Base-by-base conservation (phyloP, 139 green algal species). In the Micractinium sp. region DNA sequence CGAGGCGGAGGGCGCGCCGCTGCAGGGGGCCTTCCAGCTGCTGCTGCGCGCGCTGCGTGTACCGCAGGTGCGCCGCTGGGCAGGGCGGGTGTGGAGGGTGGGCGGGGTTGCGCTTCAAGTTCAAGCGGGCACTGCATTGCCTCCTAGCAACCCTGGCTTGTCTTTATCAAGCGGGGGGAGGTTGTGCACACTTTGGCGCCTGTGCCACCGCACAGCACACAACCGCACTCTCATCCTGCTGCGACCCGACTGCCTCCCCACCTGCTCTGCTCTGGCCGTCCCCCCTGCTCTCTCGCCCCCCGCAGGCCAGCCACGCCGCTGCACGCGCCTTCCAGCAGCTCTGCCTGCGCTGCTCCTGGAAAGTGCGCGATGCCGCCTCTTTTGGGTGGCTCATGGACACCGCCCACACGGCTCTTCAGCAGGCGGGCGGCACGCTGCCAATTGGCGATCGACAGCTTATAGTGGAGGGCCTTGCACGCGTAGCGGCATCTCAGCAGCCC, bases 381-480 rank as follows among this genome's bases (percentile, higher is more conserved):
- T 83, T 89, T 71, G 56, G 29, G 67, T 71, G 77, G 63, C 91
- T 94, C 0, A 75, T 85, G 39, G 73, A 83, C 3, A 76, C 79
- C 1, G 90, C 91, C 18, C 86, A 85, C 38, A 36, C 36, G 16
- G 90, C 78, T 4, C 84, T 95, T 71, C 86, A 89, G 41, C 92
- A 67, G 39, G 81, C 90, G 76, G 36, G 88, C 38, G 33, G 36
- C 47, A 66, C 38, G 3, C 79, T 93, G 82, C 63, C 69, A 13
- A 63, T 93, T 13, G 91, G 92, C 14, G 89, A 95, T 67, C 81
- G 91, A 12, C 60, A 73, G 60, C 87, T 93, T 13, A 82, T 97
- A 63, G 91, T 95, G 66, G 94, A 97, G 85, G 95, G 93, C 1
- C 78, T 97, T 23, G 94, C 93, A 3, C 86, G 94, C 2, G 79